These are phyloP conservation scores for Tuber borchii DNA, from an alignment of 495 filamentous ascomycete genomes.

Conservation along the genomic window DNA sequence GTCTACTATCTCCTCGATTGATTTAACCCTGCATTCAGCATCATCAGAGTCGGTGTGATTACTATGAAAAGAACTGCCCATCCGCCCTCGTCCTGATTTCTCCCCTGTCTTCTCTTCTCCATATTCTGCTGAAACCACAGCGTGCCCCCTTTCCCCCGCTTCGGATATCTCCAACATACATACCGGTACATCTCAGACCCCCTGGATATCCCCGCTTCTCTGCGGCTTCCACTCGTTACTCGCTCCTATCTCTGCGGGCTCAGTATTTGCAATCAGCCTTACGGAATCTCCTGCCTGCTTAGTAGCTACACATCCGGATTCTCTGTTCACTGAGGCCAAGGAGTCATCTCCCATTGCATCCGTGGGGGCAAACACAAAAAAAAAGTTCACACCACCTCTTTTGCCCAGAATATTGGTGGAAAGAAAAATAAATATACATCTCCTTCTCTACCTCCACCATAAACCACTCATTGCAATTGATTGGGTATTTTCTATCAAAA, in stretches of 20 bases:
- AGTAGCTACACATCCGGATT: background rate
- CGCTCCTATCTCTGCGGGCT: background rate
- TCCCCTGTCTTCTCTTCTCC: background rate
- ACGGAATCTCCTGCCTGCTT: background rate
- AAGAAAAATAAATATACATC: background rate
- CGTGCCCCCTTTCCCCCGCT: background rate
- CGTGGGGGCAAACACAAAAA: slow-evolving; percentile 4
- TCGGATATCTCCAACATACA: background rate
- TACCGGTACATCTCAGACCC: background rate
- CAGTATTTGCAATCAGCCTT: slow-evolving; percentile 1
- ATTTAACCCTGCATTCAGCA: background rate
- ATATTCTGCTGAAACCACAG: background rate
- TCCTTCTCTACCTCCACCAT: background rate
- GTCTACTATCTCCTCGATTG: background rate
- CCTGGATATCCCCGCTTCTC: background rate
- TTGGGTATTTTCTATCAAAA: background rate
- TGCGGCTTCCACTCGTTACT: background rate
- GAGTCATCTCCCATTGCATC: background rate
- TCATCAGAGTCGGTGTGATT: background rate
- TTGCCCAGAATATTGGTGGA: background rate
- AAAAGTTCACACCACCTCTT: background rate
- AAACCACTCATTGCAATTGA: background rate
- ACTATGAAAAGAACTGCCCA: background rate
- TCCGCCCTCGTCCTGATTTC: background rate
- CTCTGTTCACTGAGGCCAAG: background rate